Base-by-base conservation (phyloP, 805 yeast genomes). In the Teunomyces tritomae region DNA sequence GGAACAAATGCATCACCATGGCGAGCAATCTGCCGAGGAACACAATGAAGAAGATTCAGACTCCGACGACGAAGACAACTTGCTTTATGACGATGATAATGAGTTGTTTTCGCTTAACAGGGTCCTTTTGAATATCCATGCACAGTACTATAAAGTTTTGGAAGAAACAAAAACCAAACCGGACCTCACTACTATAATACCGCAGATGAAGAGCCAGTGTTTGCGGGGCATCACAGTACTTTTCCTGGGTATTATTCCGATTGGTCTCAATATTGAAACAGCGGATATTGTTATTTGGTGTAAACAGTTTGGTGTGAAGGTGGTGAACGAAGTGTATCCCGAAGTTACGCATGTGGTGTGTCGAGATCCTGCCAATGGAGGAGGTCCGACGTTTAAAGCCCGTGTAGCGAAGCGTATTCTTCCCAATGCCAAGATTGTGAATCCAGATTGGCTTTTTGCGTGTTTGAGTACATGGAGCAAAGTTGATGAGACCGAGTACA, bases 211-310 rank as follows among this genome's bases (percentile, higher is more conserved):
- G 61, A 63, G 68, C 7, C 58, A 74, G 48, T 90, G 90, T 1
- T 81, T 92, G 49, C 65, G 76, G 20, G 91, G 84, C 5, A 78
- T 84, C 40, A 80, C 81, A 2, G 79, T 94, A 47, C 76, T 92
- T 14, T 85, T 94, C 55, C 86, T 96, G 3, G 97, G 98, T 0
- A 76, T 92, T n/a, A 77, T 94, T 17, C 97, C 97, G 1, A 62
- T 89, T n/a, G 94, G 94, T 1, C 75, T 84, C 9, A 78, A 82
- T 46, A 68, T 87, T 13, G 84, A 85, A 45, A 69, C 76, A 29
- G 94, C 95, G 3, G 96, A 89, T 61, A 87, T 94, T 39, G 97
- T 91, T 1, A 81, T 85, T 17, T 92, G 98, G 97, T 87, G 92
- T 9, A 79, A 80, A 43, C 88, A 91, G 46, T 92, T 92, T 74